Conservation (phyloP, 169 alveolate species). For the Amoebophrya sp. region DNA sequence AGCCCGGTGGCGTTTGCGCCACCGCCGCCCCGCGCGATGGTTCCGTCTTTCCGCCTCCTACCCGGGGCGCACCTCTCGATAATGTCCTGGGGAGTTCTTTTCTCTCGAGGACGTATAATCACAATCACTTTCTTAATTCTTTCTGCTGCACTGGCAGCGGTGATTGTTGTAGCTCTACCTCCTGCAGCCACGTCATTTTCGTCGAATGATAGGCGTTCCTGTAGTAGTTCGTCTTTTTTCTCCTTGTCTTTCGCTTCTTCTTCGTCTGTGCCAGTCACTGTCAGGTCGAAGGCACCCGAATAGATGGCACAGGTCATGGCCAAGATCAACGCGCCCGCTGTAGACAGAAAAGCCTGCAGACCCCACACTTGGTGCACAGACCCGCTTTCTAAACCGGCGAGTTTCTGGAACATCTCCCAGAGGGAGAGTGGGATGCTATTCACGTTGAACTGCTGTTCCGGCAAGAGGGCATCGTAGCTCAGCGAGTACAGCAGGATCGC, state of each 20-base stretch:
- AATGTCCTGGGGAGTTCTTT: too few relatives aligned
- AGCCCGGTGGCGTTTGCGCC: too few relatives aligned
- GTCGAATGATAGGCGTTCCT: neutral
- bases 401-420: constrained; percentile 6
- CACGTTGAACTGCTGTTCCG: neutral
- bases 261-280: too few relatives aligned
- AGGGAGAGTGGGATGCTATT: too few relatives aligned
- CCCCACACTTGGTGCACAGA: neutral
- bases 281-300: neutral
- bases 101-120: too few relatives aligned
- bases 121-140: too few relatives aligned
- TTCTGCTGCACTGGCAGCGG: too few relatives aligned
- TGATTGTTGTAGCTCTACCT: neutral
- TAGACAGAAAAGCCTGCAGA: neutral
- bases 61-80: too few relatives aligned
- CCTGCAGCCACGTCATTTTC: neutral
- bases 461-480: neutral
- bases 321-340: neutral
- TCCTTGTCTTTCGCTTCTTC: too few relatives aligned
- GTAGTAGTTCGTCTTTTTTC: neutral
- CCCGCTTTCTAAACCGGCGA: neutral
- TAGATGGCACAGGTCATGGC: neutral
- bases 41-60: too few relatives aligned
- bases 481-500: neutral
- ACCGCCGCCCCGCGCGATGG: too few relatives aligned